Evolutionary conservation across 2,329 filamentous ascomycete genomes (phyloP), one percentile per base, ranked within the genome.

Genomic region (Fusarium bactridioides): DNA sequence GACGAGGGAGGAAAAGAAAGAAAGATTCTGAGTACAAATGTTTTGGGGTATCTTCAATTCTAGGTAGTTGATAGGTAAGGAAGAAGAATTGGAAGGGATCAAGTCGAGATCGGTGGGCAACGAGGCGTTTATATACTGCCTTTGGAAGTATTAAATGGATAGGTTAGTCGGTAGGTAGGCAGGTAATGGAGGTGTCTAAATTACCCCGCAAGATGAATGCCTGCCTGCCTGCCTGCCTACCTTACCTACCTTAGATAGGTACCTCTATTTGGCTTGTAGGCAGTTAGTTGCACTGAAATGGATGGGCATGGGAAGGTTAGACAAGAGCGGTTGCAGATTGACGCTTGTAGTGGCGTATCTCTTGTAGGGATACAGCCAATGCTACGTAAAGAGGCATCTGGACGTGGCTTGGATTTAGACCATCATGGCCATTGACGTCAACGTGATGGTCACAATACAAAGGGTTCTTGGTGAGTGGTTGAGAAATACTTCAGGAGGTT

Each of bases 341-440:
- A 25, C 54, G 44, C 53, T 48, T 62, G 43, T 38, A 44, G 44
- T 60, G 50, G 54, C 35, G 61, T 23, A 29, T 35, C 23, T 47
- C 23, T 61, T 58, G 48, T 63, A 62, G 29, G 56, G 48, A 66
- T 53, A 59, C 47, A 25, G 59, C 47, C 43, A 58, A 59, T 27
- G 45, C 51, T 44, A 68, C 67, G 62, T 38, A 59, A 65, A 29
- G 27, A 54, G 47, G 47, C 43, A 67, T 59, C 41, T 31, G 56
- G 47, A 31, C 55, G 73, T 72, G 71, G 74, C 69, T 68, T 59
- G 45, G 66, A 60, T 58, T 45, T 64, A 53, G 74, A 74, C 73
- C 68, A 59, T 73, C 71, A 53, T 29, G 61, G 64, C 68, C 67
- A 66, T 77, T 77, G 76, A 78, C 76, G 76, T 78, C 76, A 78